Evolutionary conservation across 148 eudicot species (phyloP).

Genomic region (Tetragonia tetragonoides): DNA sequence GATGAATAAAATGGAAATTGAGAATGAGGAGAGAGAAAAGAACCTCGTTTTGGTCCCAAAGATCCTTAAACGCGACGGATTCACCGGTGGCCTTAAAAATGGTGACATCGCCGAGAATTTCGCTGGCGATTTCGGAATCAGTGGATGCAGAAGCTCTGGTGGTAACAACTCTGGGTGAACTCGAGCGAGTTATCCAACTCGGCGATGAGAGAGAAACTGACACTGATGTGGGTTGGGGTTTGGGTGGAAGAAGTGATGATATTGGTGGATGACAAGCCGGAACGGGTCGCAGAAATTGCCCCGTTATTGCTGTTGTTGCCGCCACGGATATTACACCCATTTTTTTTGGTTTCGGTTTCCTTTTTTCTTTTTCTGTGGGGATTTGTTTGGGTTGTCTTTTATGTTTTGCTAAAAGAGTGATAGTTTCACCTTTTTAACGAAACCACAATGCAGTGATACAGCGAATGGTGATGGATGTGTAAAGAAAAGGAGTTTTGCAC

Average conservation of each 20-base stretch:
- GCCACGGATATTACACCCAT: neutral
- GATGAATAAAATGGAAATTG: too few species aligned
- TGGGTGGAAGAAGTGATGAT: neutral
- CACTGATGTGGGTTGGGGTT: neutral
- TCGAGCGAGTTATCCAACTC: neutral
- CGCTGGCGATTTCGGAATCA: slow-evolving; percentile 34
- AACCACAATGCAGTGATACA: too few species aligned
- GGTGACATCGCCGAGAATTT: slow-evolving; percentile 49
- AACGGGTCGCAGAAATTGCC: slow-evolving; percentile 6
- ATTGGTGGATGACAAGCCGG: neutral
- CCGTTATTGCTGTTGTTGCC: slow-evolving; percentile 7
- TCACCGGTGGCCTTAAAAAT: slow-evolving; percentile 72
- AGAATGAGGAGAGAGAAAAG: neutral
- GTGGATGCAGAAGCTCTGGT: slow-evolving; percentile 39
- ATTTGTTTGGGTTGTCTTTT: too few species aligned
- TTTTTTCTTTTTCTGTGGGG: too few species aligned
- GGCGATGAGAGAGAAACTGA: slow-evolving; percentile 18
- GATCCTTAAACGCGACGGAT: slow-evolving; percentile 57
- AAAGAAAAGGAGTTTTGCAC: too few species aligned
- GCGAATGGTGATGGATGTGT: too few species aligned
- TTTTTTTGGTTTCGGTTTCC: neutral
- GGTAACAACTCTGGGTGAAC: slow-evolving; percentile 26
- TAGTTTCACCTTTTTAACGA: too few species aligned
- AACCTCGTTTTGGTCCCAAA: slow-evolving; percentile 90
- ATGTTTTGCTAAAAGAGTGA: too few species aligned